A percentile compares a stretch with the other conserved stretches of the same genome.
Evolutionary conservation across 176 grass and related monocot genomes (phyloP).

Genomic region (Lolium perenne): DNA sequence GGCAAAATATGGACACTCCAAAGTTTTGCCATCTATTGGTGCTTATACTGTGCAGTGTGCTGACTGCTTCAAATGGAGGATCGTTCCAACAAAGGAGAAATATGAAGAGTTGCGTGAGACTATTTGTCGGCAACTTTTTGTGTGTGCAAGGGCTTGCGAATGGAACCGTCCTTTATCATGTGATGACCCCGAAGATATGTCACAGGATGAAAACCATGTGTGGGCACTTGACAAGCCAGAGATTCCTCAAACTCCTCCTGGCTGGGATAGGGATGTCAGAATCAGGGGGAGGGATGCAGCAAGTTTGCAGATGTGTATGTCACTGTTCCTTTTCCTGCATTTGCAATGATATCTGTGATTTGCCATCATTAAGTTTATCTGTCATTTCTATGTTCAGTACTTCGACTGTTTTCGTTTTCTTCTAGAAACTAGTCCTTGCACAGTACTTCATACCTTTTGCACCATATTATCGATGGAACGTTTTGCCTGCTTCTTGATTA

Average conservation of each 20-base stretch:
- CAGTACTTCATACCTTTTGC: conserved; percentile 1
- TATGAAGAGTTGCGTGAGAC: conserved; percentile 81
- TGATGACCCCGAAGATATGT: conserved; percentile 72
- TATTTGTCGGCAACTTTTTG: conserved; percentile 62
- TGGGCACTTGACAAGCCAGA: conserved; percentile 92
- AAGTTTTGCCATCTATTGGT: conserved; percentile 60
- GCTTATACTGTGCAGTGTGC: conserved; percentile 79
- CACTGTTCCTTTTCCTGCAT: conserved; percentile 35
- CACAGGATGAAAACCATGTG: conserved; percentile 68
- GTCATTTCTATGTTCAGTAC: conserved; percentile 3
- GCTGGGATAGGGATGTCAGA: conserved; percentile 86
- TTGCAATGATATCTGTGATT: conserved; percentile 28
- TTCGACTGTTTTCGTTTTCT: neutral
- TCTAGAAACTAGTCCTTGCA: neutral
- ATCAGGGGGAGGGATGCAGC: conserved; percentile 67
- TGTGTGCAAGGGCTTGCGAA: conserved; percentile 64
- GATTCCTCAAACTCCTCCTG: conserved; percentile 72
- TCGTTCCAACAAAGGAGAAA: conserved; percentile 86
- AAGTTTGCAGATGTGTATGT: conserved; percentile 90
- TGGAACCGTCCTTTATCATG: conserved; percentile 73
- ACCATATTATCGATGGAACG: neutral
- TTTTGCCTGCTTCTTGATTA: neutral
- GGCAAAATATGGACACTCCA: conserved; percentile 24
- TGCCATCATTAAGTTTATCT: neutral
- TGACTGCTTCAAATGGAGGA: conserved; percentile 81